A percentile compares a stretch with the other conserved stretches of the same genome.
phyloP scores from a whole-genome alignment of 148 eudicot species.

The Gaultheria prostrata region DNA sequence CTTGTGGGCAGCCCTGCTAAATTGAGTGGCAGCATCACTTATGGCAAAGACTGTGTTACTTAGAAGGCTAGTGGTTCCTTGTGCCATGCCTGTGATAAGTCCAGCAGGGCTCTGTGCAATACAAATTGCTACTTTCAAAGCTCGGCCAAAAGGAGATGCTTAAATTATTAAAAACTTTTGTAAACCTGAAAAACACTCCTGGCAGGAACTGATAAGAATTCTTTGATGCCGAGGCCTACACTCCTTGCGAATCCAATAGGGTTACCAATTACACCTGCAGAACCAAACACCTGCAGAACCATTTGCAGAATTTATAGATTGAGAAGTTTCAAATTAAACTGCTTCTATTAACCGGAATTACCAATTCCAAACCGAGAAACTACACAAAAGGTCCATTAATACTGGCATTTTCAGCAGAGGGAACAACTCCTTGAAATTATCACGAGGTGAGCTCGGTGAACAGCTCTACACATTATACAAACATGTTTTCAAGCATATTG shows the following conservation, averaged over 20 bases:
- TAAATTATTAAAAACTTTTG: not conserved
- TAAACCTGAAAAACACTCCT: slow-evolving; percentile 71
- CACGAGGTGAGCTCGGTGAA: not conserved
- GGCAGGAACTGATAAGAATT: slow-evolving; percentile 90
- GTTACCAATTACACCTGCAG: slow-evolving; percentile 97
- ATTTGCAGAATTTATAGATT: not conserved
- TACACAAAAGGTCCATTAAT: not conserved
- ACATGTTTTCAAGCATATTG: not conserved
- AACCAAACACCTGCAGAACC: slow-evolving; percentile 83
- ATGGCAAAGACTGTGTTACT: slow-evolving; percentile 92
- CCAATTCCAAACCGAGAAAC: not conserved
- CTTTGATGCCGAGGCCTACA: slow-evolving; percentile 83
- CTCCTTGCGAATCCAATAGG: slow-evolving; percentile 98
- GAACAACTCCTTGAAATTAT: not conserved
- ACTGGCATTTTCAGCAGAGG: not conserved
- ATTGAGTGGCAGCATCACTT: slow-evolving; percentile 94
- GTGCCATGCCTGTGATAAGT: slow-evolving; percentile 84
- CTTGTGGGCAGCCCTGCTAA: slow-evolving; percentile 97
- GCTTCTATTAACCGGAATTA: slow-evolving; percentile 13
- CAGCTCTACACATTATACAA: not conserved
- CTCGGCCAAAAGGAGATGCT: not conserved
- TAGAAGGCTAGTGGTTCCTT: slow-evolving; percentile 85
- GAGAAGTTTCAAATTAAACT: not conserved
- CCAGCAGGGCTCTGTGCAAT: slow-evolving; percentile 79
- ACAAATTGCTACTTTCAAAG: slow-evolving; percentile 9